Conservation (phyloP, 2,329 filamentous ascomycete species). For the Fusarium sp. region DNA sequence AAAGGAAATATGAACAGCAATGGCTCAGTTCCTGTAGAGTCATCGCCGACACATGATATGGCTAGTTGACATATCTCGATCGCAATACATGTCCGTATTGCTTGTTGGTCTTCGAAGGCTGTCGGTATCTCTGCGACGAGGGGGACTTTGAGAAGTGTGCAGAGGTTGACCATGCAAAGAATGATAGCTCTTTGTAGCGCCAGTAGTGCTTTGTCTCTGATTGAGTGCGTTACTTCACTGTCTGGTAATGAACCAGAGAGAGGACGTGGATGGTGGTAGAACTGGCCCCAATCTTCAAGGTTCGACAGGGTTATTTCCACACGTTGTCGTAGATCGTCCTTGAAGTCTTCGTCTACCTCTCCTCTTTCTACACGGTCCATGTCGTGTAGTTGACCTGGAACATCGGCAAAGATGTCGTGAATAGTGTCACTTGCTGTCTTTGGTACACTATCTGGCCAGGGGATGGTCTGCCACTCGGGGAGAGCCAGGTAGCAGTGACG, state of each 20-base stretch:
- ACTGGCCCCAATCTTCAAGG: constrained; percentile 12
- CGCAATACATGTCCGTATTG: background rate
- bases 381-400: constrained; percentile 13
- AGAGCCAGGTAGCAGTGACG: constrained; percentile 12
- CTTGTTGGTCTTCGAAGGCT: background rate
- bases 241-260: background rate
- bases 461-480: constrained; percentile 1
- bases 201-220: background rate
- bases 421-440: constrained; percentile 12
- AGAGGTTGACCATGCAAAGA: constrained; percentile 16
- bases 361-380: background rate
- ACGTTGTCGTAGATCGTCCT: background rate
- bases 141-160: background rate
- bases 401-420: constrained; percentile 14
- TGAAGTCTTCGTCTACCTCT: background rate
- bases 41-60: background rate
- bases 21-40: background rate
- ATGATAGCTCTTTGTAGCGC: constrained; percentile 14
- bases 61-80: constrained; percentile 19
- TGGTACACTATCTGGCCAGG: background rate
- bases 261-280: constrained; percentile 5
- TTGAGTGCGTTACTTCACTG: fast-evolving
- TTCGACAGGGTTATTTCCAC: background rate
- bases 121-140: background rate
- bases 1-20: constrained; percentile 17